Base-by-base conservation (phyloP, 495 filamentous ascomycete species). In the Astrothelium macrocarpum region DNA sequence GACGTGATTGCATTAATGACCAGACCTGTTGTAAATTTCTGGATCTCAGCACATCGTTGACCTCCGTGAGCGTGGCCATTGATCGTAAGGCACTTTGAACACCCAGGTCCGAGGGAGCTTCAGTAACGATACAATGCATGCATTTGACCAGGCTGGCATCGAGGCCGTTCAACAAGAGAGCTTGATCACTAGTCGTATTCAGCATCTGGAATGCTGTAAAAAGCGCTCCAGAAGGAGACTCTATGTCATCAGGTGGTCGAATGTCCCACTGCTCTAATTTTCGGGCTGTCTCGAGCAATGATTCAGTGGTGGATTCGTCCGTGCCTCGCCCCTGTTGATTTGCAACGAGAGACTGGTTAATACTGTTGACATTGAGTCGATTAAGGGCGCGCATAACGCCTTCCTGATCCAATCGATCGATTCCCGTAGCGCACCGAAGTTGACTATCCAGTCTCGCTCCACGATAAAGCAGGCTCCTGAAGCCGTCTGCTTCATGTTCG, bases 201-300 rank as follows among this genome's bases (percentile, higher is more conserved):
- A 96, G 77, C 31, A 81, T 82, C 70, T 96, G 90, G 59, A 95
- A 90, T 2, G 85, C 83, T 65, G 84, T 86, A 72, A 92, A 97
- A 1, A 91, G 75, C 16, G 85, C 86, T 10, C 85, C 84, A 2
- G 87, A 79, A 64, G 85, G 82, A 39, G 82, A 87, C 26, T 77
- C 74, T 46, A 80, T 81, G 25, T 81, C 75, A 4, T 79, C 75
- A 10, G 90, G 89, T 9, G 87, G 86, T 60, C 88, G 87, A 61
- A 97, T 78, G 74, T 96, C 92, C 94, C 94, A 98, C 70, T 94
- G 87, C 68, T 92, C 91, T 58, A 98, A 77, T 69, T 88, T 90
- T 59, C 87, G 82, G 16, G 94, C 93, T n/a, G 90, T 88, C 58
- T 83, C 82, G 62, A 95, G 85, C 66, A 90, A 87, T 18, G 67